These are phyloP conservation scores for Colletotrichum limetticola DNA, from an alignment of 2,329 filamentous ascomycete species.

Conservation along the genomic window DNA sequence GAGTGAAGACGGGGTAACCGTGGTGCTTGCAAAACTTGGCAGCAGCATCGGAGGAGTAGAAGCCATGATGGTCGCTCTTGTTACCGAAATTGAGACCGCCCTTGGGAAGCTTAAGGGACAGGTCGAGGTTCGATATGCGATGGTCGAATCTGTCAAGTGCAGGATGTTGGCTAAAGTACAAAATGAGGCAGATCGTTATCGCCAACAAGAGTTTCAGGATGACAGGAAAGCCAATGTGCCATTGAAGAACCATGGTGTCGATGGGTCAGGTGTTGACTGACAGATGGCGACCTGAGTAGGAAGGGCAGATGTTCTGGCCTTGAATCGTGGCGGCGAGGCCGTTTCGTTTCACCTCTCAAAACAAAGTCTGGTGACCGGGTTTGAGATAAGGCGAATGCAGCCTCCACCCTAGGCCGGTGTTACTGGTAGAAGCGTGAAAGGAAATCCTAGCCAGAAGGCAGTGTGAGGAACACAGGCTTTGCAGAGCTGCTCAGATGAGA, in stretches of 20 bases:
- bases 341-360: background rate
- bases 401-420: background rate
- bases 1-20: slow-evolving; percentile 44
- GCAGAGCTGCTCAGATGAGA: background rate
- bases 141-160: slow-evolving; percentile 33
- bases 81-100: slow-evolving; percentile 11
- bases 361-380: background rate
- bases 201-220: slow-evolving; percentile 15
- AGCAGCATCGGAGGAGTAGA: slow-evolving; percentile 44
- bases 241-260: slow-evolving; percentile 23
- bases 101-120: slow-evolving; percentile 24
- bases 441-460: background rate
- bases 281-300: background rate
- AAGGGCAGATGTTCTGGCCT: background rate
- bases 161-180: slow-evolving; percentile 30
- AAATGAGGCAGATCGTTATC: slow-evolving; percentile 10
- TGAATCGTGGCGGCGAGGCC: background rate
- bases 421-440: background rate
- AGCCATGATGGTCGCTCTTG: slow-evolving; percentile 29
- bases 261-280: background rate
- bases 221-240: slow-evolving; percentile 19
- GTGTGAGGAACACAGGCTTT: background rate
- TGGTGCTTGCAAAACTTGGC: slow-evolving; percentile 45
- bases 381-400: background rate
- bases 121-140: slow-evolving; percentile 22